These are phyloP conservation scores for Colletotrichum noveboracense DNA, from an alignment of 2,329 filamentous ascomycete genomes.

Conservation along the genomic window DNA sequence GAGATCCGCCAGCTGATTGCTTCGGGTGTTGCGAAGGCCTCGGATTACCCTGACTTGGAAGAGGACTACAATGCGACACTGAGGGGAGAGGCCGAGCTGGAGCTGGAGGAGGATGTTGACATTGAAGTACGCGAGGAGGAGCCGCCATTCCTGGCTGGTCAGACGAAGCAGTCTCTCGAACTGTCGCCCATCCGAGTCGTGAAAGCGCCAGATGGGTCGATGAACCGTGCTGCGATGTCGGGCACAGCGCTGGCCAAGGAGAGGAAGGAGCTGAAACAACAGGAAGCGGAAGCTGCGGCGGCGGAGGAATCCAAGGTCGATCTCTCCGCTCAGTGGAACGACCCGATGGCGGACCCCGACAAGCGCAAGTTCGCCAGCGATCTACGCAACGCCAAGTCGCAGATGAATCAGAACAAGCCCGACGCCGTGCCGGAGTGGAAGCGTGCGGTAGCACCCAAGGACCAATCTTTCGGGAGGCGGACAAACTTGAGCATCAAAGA, in stretches of 20 bases:
- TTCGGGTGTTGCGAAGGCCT: conserved; percentile 89
- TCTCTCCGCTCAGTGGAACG: conserved; percentile 90
- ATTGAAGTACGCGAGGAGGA: conserved; percentile 97
- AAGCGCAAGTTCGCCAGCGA: conserved; percentile 90
- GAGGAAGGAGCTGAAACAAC: conserved; percentile 84
- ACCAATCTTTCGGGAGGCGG: conserved; percentile 82
- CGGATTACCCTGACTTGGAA: conserved; percentile 92
- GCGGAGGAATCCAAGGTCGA: conserved; percentile 83
- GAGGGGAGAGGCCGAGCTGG: conserved; percentile 84
- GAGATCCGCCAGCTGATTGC: conserved; percentile 97
- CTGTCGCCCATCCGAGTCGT: conserved; percentile 95
- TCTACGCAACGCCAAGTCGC: conserved; percentile 69
- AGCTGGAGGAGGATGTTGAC: conserved; percentile 94
- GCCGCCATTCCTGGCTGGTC: conserved; percentile 91
- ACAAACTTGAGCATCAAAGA: conserved; percentile 94
- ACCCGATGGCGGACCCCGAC: conserved; percentile 90
- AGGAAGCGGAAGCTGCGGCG: conserved; percentile 78
- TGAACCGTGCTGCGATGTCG: conserved; percentile 95
- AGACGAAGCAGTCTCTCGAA: conserved; percentile 95
- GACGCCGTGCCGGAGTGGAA: conserved; percentile 93
- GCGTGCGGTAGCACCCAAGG: conserved; percentile 77
- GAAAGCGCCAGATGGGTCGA: conserved; percentile 96
- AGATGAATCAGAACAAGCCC: conserved; percentile 53
- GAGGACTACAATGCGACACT: conserved; percentile 91
- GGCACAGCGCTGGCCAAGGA: conserved; percentile 90